These are phyloP conservation scores for Verticillium nonalfalfae DNA, from an alignment of 2,329 filamentous ascomycete genomes.

Conservation along the genomic window DNA sequence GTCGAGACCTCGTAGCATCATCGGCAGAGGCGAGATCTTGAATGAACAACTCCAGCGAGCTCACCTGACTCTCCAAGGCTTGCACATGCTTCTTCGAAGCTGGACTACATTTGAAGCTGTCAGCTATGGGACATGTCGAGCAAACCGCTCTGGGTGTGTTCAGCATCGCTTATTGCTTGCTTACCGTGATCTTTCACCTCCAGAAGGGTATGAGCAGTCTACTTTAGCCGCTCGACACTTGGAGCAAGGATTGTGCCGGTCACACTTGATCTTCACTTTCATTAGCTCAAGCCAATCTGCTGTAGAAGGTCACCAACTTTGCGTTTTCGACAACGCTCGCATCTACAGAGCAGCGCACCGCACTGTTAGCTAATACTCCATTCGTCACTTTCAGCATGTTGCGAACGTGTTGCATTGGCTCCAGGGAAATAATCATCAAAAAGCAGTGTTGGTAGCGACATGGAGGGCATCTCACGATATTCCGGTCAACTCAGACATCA, in stretches of 20 bases:
- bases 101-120: slow-evolving; percentile 22
- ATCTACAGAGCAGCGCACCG: slow-evolving; percentile 17
- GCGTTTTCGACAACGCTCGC: slow-evolving; percentile 34
- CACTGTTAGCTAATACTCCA: background rate
- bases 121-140: background rate
- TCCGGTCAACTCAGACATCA: slow-evolving; percentile 25
- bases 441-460: background rate
- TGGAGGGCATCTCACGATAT: slow-evolving; percentile 22
- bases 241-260: slow-evolving; percentile 42
- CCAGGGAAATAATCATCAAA: background rate
- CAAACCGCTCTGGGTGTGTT: too few relatives aligned
- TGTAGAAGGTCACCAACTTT: slow-evolving; percentile 23
- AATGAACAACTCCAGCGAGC: slow-evolving; percentile 37
- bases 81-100: slow-evolving; percentile 38
- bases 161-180: too few relatives aligned
- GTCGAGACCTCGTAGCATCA: slow-evolving; percentile 25
- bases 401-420: background rate
- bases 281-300: slow-evolving; percentile 17
- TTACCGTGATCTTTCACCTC: slow-evolving; percentile 35
- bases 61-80: slow-evolving; percentile 39
- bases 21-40: slow-evolving; percentile 34
- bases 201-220: slow-evolving; percentile 31
- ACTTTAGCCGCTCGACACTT: slow-evolving; percentile 36
- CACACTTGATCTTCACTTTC: slow-evolving; percentile 40
- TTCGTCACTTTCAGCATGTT: too few relatives aligned